A percentile compares a stretch with the other conserved stretches of the same genome.
Conservation (phyloP, 176 grass and related monocot species). For the Poa annua region DNA sequence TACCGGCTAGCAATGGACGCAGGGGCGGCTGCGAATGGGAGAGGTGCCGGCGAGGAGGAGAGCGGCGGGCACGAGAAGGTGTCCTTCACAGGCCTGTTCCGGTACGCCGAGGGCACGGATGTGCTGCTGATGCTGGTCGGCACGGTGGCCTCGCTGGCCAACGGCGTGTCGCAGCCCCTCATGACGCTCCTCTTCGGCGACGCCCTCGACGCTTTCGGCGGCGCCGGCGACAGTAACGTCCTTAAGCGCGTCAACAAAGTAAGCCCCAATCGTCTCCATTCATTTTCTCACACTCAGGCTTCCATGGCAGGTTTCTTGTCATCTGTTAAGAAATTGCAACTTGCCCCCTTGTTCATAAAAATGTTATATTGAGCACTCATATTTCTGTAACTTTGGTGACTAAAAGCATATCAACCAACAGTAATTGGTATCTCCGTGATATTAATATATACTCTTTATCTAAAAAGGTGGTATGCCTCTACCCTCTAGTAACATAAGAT, state of each 20-base stretch:
- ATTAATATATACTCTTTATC: no score
- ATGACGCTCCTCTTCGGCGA: conserved; percentile 60
- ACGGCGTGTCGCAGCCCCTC: conserved; percentile 57
- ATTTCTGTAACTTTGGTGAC: no score
- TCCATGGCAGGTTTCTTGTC: background rate
- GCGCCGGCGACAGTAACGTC: background rate
- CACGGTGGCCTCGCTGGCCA: conserved; percentile 46
- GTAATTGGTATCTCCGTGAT: no score
- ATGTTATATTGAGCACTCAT: no score
- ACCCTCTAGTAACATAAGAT: no score
- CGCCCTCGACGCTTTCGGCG: conserved; percentile 55
- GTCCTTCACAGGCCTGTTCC: conserved; percentile 45
- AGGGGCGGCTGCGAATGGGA: background rate
- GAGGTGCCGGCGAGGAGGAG: background rate
- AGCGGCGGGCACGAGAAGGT: conserved; percentile 21
- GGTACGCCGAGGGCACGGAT: conserved; percentile 50
- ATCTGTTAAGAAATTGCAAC: no score
- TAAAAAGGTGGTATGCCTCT: no score
- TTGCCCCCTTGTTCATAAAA: no score
- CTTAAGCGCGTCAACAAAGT: conserved; percentile 54
- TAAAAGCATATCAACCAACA: no score
- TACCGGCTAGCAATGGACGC: conserved; percentile 31
- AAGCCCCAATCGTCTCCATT: background rate
- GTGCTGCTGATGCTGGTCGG: conserved; percentile 57
- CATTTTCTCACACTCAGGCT: background rate